These are phyloP conservation scores for Cladorrhinum samala DNA, from an alignment of 495 filamentous ascomycete species.

Conservation along the genomic window DNA sequence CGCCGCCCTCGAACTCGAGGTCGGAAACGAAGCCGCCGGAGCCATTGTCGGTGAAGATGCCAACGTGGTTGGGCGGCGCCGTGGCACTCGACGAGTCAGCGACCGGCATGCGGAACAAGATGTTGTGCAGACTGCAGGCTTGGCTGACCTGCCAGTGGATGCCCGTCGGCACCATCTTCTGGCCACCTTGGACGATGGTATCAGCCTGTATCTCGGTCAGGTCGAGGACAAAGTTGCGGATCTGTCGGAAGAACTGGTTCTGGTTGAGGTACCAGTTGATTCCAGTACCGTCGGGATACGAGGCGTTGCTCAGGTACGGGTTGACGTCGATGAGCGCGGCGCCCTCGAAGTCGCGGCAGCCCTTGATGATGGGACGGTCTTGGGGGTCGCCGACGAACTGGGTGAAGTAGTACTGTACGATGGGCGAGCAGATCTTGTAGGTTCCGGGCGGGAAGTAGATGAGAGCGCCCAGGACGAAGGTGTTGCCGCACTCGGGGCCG, in stretches of 20 bases:
- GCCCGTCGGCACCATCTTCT: constrained; percentile 39
- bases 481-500: constrained; percentile 64
- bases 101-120: constrained; percentile 25
- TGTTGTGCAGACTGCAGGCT: constrained; percentile 78
- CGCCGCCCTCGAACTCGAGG: constrained; percentile 70
- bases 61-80: constrained; percentile 37
- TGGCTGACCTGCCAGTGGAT: constrained; percentile 95
- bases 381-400: constrained; percentile 66
- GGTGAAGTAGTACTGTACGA: constrained; percentile 64
- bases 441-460: constrained; percentile 73
- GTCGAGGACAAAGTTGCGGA: constrained; percentile 88
- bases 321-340: constrained; percentile 30
- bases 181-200: constrained; percentile 39
- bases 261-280: constrained; percentile 55
- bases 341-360: constrained; percentile 66
- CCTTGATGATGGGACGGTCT: constrained; percentile 56
- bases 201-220: constrained; percentile 50
- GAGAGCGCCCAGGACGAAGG: constrained; percentile 59
- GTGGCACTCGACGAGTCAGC: background rate
- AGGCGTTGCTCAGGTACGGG: too few species aligned
- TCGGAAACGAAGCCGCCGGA: constrained; percentile 75
- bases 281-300: constrained; percentile 50
- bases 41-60: constrained; percentile 91
- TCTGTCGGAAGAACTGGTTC: constrained; percentile 93
- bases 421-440: constrained; percentile 56